phyloP scores from a whole-genome alignment of 2,329 filamentous ascomycete genomes.

The Macrophomina phaseolina region DNA sequence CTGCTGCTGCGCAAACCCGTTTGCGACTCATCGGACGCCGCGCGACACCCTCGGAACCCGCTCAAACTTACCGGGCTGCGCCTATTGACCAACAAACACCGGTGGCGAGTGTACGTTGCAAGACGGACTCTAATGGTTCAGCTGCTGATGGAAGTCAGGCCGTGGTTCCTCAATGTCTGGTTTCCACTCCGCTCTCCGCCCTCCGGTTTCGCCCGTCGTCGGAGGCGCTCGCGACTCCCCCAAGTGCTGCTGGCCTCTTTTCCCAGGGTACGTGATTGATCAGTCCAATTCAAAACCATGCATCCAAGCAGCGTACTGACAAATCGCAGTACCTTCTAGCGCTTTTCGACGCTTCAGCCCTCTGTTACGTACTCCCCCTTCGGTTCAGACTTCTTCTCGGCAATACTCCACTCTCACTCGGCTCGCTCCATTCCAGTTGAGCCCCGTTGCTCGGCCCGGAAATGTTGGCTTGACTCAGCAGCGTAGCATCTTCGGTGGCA shows the following conservation, averaged over 20 bases:
- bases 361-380: conserved; percentile 2
- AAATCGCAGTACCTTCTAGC: neutral
- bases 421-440: conserved; percentile 41
- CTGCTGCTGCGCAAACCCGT: conserved; percentile 42
- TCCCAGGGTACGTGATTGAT: conserved; percentile 15
- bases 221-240: conserved; percentile 1
- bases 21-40: conserved; percentile 39
- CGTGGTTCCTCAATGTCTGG: conserved; percentile 12
- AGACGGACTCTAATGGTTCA: neutral
- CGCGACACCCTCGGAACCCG: conserved; percentile 32
- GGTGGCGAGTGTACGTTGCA: conserved; percentile 2
- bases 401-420: conserved; percentile 49
- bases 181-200: conserved; percentile 27
- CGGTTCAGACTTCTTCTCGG: conserved; percentile 32
- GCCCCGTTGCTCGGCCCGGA: conserved; percentile 38
- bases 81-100: neutral
- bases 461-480: conserved; percentile 49
- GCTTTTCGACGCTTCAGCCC: conserved; percentile 17
- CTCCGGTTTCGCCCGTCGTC: conserved; percentile 30
- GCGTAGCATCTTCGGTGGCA: conserved; percentile 52
- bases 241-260: conserved; percentile 20
- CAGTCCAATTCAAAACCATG: neutral
- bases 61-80: conserved; percentile 25
- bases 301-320: neutral
- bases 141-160: conserved; percentile 5